A percentile compares a stretch with the other conserved stretches of the same genome.
Evolutionary conservation across 2,329 filamentous ascomycete genomes (phyloP).

Genomic region (Lithohypha guttulata): DNA sequence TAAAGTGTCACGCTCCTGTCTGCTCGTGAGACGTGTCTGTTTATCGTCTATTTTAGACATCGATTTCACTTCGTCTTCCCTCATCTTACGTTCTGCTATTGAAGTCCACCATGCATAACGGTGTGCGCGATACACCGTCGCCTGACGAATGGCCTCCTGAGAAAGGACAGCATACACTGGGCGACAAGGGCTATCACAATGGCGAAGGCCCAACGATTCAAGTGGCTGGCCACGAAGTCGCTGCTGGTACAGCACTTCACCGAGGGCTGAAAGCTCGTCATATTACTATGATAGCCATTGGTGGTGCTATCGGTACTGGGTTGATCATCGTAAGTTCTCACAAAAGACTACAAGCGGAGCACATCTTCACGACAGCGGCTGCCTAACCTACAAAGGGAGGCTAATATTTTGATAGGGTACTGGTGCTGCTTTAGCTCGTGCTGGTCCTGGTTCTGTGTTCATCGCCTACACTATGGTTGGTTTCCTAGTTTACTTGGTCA

Average conservation of each 20-base stretch:
- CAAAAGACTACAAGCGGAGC: too few species aligned
- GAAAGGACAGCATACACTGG: neutral
- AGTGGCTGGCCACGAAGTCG: slow-evolving; percentile 3
- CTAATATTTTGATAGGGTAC: too few species aligned
- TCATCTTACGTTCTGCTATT: neutral
- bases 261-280: slow-evolving; percentile 33
- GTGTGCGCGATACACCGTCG: neutral
- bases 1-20: neutral
- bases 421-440: slow-evolving; percentile 50
- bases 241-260: slow-evolving; percentile 23
- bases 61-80: too few species aligned
- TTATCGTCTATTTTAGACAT: too few species aligned
- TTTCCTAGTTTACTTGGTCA: slow-evolving; percentile 64
- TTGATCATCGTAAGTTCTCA: slow-evolving; percentile 50
- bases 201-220: neutral
- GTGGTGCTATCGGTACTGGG: slow-evolving; percentile 34
- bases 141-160: neutral
- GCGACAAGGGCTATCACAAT: slow-evolving; percentile 1
- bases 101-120: neutral
- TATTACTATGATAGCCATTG: slow-evolving; percentile 36
- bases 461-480: slow-evolving; percentile 36
- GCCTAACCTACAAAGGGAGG: too few species aligned
- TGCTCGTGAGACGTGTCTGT: too few species aligned
- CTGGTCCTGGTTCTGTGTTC: slow-evolving; percentile 33
- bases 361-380: too few species aligned